Evolutionary conservation across 495 filamentous ascomycete genomes (phyloP).

Genomic region (Glonium stellatum): DNA sequence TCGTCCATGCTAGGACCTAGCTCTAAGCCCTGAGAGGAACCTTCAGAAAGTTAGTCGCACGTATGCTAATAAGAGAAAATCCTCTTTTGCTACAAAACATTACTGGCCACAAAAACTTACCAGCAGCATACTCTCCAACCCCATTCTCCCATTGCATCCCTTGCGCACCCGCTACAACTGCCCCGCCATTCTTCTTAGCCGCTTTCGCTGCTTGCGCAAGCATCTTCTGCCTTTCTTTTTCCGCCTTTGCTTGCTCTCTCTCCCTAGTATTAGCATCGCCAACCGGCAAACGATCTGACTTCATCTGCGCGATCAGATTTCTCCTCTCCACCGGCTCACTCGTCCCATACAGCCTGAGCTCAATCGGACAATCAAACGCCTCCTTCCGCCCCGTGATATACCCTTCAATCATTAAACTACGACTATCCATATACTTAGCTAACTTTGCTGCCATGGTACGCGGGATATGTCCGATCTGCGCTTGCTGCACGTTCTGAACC

Average conservation of each 20-base stretch:
- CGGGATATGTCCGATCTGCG: conserved; percentile 77
- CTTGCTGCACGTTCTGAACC: conserved; percentile 69
- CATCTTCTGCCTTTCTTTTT: conserved; percentile 29
- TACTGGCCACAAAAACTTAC: conserved; percentile 10
- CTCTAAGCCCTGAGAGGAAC: conserved; percentile 15
- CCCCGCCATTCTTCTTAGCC: conserved; percentile 25
- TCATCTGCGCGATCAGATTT: conserved; percentile 53
- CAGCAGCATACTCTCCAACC: conserved; percentile 24
- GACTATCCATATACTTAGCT: conserved; percentile 60
- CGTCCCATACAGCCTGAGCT: conserved; percentile 60
- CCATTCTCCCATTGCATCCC: conserved; percentile 16
- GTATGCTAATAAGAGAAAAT: not conserved
- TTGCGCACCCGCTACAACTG: conserved; percentile 1
- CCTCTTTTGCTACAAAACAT: not conserved
- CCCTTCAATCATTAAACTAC: conserved; percentile 56
- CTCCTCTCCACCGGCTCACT: conserved; percentile 45
- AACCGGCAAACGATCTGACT: conserved; percentile 53
- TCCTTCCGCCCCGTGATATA: conserved; percentile 56
- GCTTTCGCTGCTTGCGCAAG: conserved; percentile 19
- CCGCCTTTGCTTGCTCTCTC: conserved; percentile 39
- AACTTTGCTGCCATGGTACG: conserved; percentile 58
- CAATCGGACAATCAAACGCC: conserved; percentile 63
- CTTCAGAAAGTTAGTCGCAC: not conserved
- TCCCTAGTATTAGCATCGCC: conserved; percentile 40
- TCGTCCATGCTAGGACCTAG: conserved; percentile 48